Evolutionary conservation across 345 rosid species (phyloP), one percentile per base, ranked within the genome.

Genomic region (Acer negundo): DNA sequence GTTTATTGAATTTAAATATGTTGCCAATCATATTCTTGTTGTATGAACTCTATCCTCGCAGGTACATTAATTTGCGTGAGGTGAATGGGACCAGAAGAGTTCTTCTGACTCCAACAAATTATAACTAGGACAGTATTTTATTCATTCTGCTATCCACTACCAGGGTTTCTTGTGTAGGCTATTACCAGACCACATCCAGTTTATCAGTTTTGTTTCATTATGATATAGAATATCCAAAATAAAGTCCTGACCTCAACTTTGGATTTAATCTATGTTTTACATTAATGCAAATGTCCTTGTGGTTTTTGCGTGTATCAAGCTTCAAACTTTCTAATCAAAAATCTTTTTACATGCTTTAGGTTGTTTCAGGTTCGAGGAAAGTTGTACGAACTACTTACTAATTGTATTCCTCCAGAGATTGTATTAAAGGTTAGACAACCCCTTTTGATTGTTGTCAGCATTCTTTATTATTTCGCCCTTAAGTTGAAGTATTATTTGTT

Each of bases 311-410:
- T 13, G 42, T 10, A 49, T 80, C 65, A 15, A 35, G 58, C 19
- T 79, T 46, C 13, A 17, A 55, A 62, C 19, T 72, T 76, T 73
- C 62, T 82, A 28, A 78, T 63, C n/a, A 24, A 71, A 35, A 47
- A 58, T 20, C 75, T 53, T 70, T 77, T 74, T 74, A 1, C 69
- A 0, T 81, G 47, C 67, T 81, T 75, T 86, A 94, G 98, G 86
- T 84, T 96, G 82, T 96, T 92, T 86, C 92, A 87, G 84, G 95
- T 96, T 78, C 85, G 97, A n/a, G 97, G 97, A 70, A 96, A 94
- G 84, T 80, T 96, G 78, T 94, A 92, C 62, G 98, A 94, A 78
- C 76, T 96, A 62, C 97, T 94, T 61, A 72, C 88, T 65, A 94
- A 94, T 61, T 96, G 98, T 82, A 91, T 94, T 84, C 97, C 99